phyloP scores from a whole-genome alignment of 441 rosid species.

The Cnidoscolus chayamansa region DNA sequence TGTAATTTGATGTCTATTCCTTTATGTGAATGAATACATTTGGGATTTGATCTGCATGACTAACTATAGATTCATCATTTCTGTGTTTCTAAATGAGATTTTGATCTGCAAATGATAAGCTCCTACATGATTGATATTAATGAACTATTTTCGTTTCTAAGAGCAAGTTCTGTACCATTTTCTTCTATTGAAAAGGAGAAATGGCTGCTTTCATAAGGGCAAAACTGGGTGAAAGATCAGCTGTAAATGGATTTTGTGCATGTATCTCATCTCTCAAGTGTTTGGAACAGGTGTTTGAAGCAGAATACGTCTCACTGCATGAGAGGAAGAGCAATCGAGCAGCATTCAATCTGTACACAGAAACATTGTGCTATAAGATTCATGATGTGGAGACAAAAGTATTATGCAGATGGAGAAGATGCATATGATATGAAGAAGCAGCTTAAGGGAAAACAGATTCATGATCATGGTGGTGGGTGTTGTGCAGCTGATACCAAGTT shows the following conservation, averaged over 20 bases:
- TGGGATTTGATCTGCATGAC: too few species aligned
- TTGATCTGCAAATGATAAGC: background rate
- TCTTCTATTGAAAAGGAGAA: background rate
- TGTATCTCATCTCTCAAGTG: background rate
- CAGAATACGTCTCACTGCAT: slow-evolving; percentile 92
- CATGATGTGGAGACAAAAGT: slow-evolving; percentile 92
- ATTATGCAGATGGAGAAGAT: slow-evolving; percentile 97
- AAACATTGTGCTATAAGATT: slow-evolving; percentile 80
- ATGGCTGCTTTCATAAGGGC: background rate
- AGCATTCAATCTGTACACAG: slow-evolving; percentile 83
- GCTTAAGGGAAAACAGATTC: slow-evolving; percentile 74
- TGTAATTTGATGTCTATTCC: too few species aligned
- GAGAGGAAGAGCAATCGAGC: slow-evolving; percentile 97
- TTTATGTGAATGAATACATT: too few species aligned
- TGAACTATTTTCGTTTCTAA: background rate
- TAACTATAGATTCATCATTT: too few species aligned
- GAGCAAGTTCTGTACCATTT: background rate
- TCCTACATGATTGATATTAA: background rate
- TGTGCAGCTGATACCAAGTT: slow-evolving; percentile 51
- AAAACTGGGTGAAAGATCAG: background rate
- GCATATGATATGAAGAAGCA: slow-evolving; percentile 97
- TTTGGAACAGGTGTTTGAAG: slow-evolving; percentile 66
- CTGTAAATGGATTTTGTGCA: background rate
- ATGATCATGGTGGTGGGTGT: slow-evolving; percentile 84
- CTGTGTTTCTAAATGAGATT: background rate